Evolutionary conservation across 176 grass and related monocot species (phyloP).

Genomic region (Puya raimondii): DNA sequence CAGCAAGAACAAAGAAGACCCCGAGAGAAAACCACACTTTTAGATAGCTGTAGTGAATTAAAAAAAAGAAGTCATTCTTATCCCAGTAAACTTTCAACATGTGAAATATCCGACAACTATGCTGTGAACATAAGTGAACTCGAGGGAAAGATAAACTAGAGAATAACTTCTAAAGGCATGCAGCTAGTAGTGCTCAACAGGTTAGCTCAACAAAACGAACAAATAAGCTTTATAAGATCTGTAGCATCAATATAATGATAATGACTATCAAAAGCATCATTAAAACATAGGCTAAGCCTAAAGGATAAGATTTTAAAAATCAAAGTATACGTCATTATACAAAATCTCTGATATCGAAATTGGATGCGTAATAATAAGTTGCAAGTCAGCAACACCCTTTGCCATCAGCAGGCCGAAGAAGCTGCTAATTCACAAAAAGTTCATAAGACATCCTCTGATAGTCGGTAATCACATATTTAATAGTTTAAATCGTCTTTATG

Average conservation of each 20-base stretch:
- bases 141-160: background rate
- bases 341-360: too few species aligned
- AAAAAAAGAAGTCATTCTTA: background rate
- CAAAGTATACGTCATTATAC: too few species aligned
- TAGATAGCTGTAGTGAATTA: conserved; percentile 35
- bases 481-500: too few species aligned
- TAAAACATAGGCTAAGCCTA: background rate
- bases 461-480: too few species aligned
- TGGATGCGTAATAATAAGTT: background rate
- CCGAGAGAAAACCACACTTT: conserved; percentile 71
- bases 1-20: conserved; percentile 50
- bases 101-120: background rate
- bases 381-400: background rate
- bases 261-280: background rate
- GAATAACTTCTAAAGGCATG: background rate
- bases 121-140: background rate
- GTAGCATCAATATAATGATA: background rate
- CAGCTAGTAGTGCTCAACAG: background rate
- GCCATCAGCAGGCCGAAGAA: background rate
- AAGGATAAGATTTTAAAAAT: background rate
- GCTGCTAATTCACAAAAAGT: background rate
- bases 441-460: background rate
- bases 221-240: too few species aligned
- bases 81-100: conserved; percentile 9
- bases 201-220: background rate